A percentile compares a stretch with the other conserved stretches of the same genome.
These are phyloP conservation scores for Coccomyxa sp. DNA, from an alignment of 139 green algal species.

Conservation along the genomic window DNA sequence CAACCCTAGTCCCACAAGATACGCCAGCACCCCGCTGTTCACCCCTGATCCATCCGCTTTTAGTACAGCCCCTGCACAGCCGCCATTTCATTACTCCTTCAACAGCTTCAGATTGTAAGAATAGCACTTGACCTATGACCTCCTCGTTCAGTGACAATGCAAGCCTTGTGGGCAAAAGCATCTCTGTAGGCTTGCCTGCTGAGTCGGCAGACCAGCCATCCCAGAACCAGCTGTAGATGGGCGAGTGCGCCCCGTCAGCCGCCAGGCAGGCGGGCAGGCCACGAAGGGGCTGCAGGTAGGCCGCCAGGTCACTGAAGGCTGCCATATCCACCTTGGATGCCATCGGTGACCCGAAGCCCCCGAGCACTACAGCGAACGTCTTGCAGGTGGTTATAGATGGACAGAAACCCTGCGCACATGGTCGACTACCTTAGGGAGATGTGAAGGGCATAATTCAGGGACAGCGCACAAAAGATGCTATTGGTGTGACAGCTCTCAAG, in stretches of 20 bases:
- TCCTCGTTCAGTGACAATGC: too few relatives aligned
- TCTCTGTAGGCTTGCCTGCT: not conserved
- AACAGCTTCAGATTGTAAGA: too few relatives aligned
- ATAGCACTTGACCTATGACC: too few relatives aligned
- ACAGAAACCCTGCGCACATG: constrained; percentile 19
- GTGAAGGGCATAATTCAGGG: too few relatives aligned
- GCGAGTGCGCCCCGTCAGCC: constrained; percentile 5
- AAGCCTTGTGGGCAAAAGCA: too few relatives aligned
- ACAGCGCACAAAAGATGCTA: too few relatives aligned
- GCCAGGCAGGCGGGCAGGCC: constrained; percentile 1
- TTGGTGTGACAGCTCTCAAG: too few relatives aligned
- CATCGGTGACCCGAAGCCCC: not conserved
- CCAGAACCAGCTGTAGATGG: constrained; percentile 18
- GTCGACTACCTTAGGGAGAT: too few relatives aligned
- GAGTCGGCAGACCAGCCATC: constrained; percentile 7
- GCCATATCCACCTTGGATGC: not conserved
- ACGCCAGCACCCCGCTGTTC: not conserved
- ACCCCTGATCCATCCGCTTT: not conserved
- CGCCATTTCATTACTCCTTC: too few relatives aligned
- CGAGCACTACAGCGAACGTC: not conserved
- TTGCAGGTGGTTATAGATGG: not conserved
- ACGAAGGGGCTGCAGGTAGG: constrained; percentile 1
- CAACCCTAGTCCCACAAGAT: not conserved
- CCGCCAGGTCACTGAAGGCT: not conserved
- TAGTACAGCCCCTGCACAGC: not conserved